These are phyloP conservation scores for Pleurotus tuoliensis DNA, from an alignment of 768 basidiomycete species.

Conservation along the genomic window DNA sequence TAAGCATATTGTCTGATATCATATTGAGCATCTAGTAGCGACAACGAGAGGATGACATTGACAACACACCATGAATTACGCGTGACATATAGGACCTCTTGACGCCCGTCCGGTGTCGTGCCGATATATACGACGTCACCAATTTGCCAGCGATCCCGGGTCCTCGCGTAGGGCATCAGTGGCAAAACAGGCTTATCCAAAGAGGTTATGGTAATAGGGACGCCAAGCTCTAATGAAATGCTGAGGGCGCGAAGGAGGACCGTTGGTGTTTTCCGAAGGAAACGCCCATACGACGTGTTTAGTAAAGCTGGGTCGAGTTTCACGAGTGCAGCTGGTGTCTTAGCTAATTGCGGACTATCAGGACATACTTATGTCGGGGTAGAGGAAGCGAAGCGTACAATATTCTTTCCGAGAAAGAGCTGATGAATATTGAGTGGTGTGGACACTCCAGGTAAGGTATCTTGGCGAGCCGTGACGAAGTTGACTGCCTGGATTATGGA, in stretches of 20 bases:
- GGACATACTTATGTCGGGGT: background rate
- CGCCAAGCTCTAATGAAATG: slow-evolving; percentile 34
- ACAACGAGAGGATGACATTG: background rate
- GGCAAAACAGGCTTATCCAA: slow-evolving; percentile 12
- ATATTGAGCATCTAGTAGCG: background rate
- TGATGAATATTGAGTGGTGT: slow-evolving; percentile 20
- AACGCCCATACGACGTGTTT: slow-evolving; percentile 27
- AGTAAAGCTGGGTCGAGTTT: slow-evolving; percentile 30
- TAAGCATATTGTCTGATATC: background rate
- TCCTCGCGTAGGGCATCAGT: slow-evolving; percentile 8
- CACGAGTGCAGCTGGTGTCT: slow-evolving; percentile 30
- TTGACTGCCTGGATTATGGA: slow-evolving; percentile 16
- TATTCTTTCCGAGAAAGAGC: slow-evolving; percentile 16
- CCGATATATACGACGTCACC: slow-evolving; percentile 14
- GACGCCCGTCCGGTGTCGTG: slow-evolving; percentile 10
- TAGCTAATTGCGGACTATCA: slow-evolving; percentile 14
- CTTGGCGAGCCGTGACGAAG: background rate
- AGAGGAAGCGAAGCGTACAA: slow-evolving; percentile 18
- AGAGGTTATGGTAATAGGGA: slow-evolving; percentile 29
- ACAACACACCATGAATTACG: slow-evolving; percentile 6
- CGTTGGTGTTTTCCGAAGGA: slow-evolving; percentile 26
- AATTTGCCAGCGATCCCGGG: background rate
- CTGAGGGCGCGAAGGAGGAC: slow-evolving; percentile 35
- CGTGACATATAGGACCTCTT: slow-evolving; percentile 9
- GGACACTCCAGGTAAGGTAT: slow-evolving; percentile 30